phyloP scores from a whole-genome alignment of 768 basidiomycete genomes.

The Suillus plorans region DNA sequence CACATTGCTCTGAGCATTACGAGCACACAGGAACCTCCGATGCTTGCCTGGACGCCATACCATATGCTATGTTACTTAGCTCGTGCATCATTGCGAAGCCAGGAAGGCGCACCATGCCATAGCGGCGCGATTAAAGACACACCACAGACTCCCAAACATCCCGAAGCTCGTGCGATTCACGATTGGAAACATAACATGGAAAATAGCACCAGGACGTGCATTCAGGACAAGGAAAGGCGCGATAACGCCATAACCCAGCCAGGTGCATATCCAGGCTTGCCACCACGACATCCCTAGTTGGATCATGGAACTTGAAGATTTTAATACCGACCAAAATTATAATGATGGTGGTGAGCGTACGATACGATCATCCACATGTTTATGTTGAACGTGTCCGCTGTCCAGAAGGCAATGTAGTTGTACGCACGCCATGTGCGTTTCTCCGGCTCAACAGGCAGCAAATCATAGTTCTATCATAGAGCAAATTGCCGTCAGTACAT shows the following conservation, averaged over 20 bases:
- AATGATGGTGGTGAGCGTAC: neutral
- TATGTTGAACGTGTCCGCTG: constrained; percentile 79
- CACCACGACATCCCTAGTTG: constrained; percentile 76
- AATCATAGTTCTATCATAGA: constrained; percentile 60
- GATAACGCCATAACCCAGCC: constrained; percentile 58
- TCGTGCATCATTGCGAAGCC: constrained; percentile 15
- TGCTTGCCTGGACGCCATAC: constrained; percentile 80
- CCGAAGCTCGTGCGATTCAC: constrained; percentile 78
- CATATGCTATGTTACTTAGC: constrained; percentile 48
- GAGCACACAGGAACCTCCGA: constrained; percentile 77
- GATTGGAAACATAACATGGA: constrained; percentile 76
- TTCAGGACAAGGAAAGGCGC: constrained; percentile 76
- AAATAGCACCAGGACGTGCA: constrained; percentile 74
- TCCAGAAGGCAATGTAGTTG: constrained; percentile 76
- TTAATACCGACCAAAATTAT: neutral
- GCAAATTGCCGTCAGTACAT: neutral
- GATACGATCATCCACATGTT: constrained; percentile 84
- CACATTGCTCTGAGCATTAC: constrained; percentile 77
- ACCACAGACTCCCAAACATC: constrained; percentile 76
- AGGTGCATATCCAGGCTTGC: constrained; percentile 83
- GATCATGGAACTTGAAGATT: constrained; percentile 50
- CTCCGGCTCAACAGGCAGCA: constrained; percentile 60
- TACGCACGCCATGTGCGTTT: constrained; percentile 65
- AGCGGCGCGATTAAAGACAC: constrained; percentile 70
- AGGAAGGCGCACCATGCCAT: constrained; percentile 61